Conservation (phyloP, 768 basidiomycete species). For the Mycena pura region DNA sequence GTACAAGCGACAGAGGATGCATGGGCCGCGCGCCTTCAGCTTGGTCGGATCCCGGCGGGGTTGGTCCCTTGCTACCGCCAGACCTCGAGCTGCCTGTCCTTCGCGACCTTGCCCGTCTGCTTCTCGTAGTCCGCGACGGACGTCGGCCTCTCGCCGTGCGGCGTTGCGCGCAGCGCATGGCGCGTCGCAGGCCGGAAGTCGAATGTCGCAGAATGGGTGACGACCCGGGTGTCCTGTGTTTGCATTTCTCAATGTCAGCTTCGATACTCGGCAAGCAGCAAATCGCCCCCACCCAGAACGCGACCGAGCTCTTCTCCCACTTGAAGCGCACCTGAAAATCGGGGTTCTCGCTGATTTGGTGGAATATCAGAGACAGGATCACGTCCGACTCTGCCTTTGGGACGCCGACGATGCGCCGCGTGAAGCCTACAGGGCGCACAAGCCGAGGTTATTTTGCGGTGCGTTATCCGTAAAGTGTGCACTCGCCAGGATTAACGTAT, state of each 20-base stretch:
- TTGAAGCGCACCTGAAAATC: constrained; percentile 80
- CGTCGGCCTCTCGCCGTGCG: constrained; percentile 79
- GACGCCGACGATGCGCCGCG: constrained; percentile 76
- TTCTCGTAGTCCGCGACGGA: constrained; percentile 76
- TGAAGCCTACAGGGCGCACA: constrained; percentile 71
- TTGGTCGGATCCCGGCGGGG: no score
- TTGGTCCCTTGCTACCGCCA: constrained; percentile 76
- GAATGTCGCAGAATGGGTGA: constrained; percentile 81
- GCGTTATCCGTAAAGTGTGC: no score
- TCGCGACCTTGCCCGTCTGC: constrained; percentile 68
- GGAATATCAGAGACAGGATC: constrained; percentile 73
- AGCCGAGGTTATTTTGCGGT: no score
- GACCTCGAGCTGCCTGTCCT: constrained; percentile 75
- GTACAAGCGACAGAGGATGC: no score
- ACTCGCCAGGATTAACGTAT: constrained; percentile 77
- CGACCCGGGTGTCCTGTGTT: constrained; percentile 41
- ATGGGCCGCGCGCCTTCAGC: no score
- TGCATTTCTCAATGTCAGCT: no score
- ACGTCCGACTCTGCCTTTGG: constrained; percentile 85
- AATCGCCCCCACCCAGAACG: constrained; percentile 67
- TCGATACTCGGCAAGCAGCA: no score
- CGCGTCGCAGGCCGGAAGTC: constrained; percentile 82
- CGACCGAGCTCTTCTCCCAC: constrained; percentile 79
- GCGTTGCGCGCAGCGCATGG: constrained; percentile 82
- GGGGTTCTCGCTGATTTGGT: constrained; percentile 70